phyloP scores from a whole-genome alignment of 495 filamentous ascomycete genomes.

The Aspergillus leporis region DNA sequence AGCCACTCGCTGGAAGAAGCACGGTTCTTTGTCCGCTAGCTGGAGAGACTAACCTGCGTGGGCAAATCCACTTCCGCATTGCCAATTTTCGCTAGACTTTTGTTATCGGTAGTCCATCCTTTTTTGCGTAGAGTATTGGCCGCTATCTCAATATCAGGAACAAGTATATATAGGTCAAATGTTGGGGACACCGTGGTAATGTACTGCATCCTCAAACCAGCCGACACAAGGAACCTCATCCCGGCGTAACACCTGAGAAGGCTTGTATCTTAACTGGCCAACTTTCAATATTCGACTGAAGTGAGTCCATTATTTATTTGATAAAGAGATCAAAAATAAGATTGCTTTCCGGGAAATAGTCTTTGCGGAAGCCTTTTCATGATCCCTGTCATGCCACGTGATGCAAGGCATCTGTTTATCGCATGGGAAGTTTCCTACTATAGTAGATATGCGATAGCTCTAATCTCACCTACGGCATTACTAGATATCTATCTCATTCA shows the following conservation, averaged over 20 bases:
- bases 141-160: slow-evolving; percentile 22
- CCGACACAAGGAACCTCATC: slow-evolving; percentile 12
- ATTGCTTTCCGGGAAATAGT: neutral
- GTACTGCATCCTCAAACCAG: slow-evolving; percentile 32
- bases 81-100: slow-evolving; percentile 18
- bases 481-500: too few species aligned
- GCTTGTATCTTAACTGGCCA: neutral
- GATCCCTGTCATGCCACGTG: slow-evolving; percentile 1
- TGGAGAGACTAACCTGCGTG: slow-evolving; percentile 17
- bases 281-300: neutral
- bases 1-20: slow-evolving; percentile 24
- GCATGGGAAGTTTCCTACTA: too few species aligned
- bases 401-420: neutral
- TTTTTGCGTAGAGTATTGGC: slow-evolving; percentile 15
- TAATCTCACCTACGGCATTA: too few species aligned
- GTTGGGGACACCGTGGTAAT: slow-evolving; percentile 28
- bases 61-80: slow-evolving; percentile 17
- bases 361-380: neutral
- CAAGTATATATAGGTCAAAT: slow-evolving; percentile 31
- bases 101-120: slow-evolving; percentile 22
- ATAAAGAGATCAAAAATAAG: neutral
- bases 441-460: too few species aligned
- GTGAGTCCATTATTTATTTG: neutral
- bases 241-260: neutral
- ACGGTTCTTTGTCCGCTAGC: slow-evolving; percentile 17